Evolutionary conservation across 495 filamentous ascomycete species (phyloP).

Genomic region (Neurospora hispaniola): DNA sequence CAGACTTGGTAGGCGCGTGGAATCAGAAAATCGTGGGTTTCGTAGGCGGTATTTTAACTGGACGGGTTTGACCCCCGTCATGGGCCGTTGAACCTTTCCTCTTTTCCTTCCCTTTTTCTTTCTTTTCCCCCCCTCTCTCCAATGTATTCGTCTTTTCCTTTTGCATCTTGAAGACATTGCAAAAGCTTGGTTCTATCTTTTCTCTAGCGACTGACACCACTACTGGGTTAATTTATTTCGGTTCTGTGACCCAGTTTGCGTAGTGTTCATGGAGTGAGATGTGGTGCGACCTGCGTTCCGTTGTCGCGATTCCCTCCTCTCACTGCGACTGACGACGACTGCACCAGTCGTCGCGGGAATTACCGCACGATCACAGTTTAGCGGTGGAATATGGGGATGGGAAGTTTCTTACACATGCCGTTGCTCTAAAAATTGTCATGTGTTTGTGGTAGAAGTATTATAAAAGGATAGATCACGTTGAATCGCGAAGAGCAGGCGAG

Average conservation of each 20-base stretch:
- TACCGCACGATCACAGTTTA: neutral
- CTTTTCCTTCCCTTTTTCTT: too few relatives aligned
- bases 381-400: neutral
- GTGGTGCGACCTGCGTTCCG: neutral
- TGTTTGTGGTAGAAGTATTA: neutral
- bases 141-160: too few relatives aligned
- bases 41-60: neutral
- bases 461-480: neutral
- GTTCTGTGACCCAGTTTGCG: neutral
- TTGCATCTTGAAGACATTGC: too few relatives aligned
- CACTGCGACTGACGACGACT: neutral
- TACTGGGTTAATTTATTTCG: neutral
- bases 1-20: too few relatives aligned
- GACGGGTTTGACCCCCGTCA: neutral
- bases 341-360: neutral
- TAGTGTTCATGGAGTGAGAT: neutral
- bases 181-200: too few relatives aligned
- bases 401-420: neutral
- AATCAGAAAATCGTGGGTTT: neutral
- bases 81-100: neutral
- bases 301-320: neutral
- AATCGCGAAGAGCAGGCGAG: neutral
- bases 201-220: neutral
- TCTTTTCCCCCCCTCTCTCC: too few relatives aligned
- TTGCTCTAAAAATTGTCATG: neutral